A percentile compares a stretch with the other conserved stretches of the same genome.
Conservation (phyloP, 2,329 filamentous ascomycete genomes). For the Gnomoniopsis sp. region DNA sequence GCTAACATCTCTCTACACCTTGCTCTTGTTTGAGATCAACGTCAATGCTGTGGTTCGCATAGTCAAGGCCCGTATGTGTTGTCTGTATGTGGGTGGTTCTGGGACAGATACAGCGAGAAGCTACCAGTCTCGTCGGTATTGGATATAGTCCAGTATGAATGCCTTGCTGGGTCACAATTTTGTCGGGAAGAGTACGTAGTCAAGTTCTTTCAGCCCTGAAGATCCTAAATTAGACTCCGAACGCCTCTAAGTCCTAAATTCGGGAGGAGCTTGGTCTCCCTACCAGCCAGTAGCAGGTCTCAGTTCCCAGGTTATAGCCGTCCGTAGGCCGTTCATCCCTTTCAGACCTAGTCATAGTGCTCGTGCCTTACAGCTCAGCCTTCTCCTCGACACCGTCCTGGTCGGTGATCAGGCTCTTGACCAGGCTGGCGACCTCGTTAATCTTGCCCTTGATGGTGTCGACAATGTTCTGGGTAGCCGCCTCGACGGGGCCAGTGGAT, state of each 20-base stretch:
- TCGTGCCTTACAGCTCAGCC: conserved; percentile 50
- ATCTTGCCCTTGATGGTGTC: conserved; percentile 45
- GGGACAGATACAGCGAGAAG: conserved; percentile 22
- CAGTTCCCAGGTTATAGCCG: not conserved
- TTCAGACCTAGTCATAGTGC: not conserved
- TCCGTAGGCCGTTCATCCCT: not conserved
- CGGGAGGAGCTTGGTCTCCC: not conserved
- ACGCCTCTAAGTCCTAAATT: not conserved
- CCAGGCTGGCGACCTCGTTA: conserved; percentile 47
- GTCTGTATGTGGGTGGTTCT: not conserved
- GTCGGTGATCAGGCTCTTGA: conserved; percentile 50
- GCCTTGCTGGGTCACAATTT: conserved; percentile 28
- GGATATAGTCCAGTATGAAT: conserved; percentile 56
- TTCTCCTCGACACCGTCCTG: conserved; percentile 55
- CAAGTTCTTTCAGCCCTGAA: not conserved
- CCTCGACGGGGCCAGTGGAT: conserved; percentile 28
- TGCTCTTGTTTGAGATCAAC: conserved; percentile 80
- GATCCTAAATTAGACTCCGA: not conserved
- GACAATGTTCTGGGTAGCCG: conserved; percentile 35
- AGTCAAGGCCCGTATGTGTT: not conserved
- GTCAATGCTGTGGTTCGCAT: conserved; percentile 26
- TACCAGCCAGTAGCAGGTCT: not conserved
- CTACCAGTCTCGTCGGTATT: conserved; percentile 70
- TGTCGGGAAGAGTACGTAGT: not conserved
- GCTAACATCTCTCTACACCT: conserved; percentile 60